Percentiles rank a stretch among this genome's conserved stretches.
Evolutionary conservation across 495 filamentous ascomycete genomes (phyloP).

Genomic region (Haplographium delicatum): DNA sequence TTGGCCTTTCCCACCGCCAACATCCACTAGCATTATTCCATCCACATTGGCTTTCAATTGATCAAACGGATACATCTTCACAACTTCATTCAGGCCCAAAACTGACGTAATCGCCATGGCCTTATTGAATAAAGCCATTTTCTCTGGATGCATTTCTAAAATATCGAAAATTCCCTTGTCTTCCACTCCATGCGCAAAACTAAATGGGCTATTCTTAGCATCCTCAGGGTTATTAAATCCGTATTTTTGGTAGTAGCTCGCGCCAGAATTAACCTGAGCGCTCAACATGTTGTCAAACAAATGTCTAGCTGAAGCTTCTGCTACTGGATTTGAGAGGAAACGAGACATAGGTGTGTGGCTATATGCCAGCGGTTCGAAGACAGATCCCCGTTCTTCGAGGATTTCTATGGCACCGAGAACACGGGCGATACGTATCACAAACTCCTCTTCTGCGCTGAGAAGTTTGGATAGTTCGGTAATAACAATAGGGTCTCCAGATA

Average conservation of each 20-base stretch:
- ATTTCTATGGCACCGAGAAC: slow-evolving; percentile 5
- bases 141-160: background rate
- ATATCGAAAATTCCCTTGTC: slow-evolving; percentile 9
- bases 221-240: slow-evolving; percentile 4
- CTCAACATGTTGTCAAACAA: slow-evolving; percentile 7
- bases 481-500: background rate
- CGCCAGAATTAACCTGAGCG: background rate
- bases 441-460: background rate
- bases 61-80: slow-evolving; percentile 2
- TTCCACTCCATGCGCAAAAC: slow-evolving; percentile 4
- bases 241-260: slow-evolving; percentile 4
- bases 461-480: background rate
- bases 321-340: background rate
- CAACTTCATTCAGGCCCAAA: slow-evolving; percentile 4
- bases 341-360: slow-evolving; percentile 3
- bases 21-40: slow-evolving; percentile 7
- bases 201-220: slow-evolving; percentile 6
- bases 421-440: slow-evolving; percentile 1
- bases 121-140: slow-evolving; percentile 5
- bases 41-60: background rate
- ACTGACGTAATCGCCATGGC: slow-evolving; percentile 5
- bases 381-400: background rate
- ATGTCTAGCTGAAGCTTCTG: background rate
- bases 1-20: slow-evolving; percentile 12
- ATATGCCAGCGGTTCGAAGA: background rate